Base-by-base conservation (phyloP, 139 green algal genomes). In the Yamagishiella unicocca region DNA sequence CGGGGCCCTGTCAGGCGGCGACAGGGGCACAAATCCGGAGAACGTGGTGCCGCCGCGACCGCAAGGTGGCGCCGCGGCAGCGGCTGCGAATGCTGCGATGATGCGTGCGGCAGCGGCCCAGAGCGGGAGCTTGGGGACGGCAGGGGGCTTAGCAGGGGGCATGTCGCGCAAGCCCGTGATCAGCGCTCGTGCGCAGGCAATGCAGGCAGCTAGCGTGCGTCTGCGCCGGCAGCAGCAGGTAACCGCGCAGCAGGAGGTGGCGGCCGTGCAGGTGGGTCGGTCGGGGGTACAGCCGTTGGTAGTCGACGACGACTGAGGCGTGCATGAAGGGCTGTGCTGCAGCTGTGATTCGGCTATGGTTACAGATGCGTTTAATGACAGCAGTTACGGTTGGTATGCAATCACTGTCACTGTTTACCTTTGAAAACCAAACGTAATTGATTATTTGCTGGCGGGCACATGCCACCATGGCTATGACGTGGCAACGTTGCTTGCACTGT, bases 121-220 rank as follows among this genome's bases (percentile, higher is more conserved):
- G 19, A 40, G 21, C n/a, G 31, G 4, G 64, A 5, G 64, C n/a
- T n/a, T n/a, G 64, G 64, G 64, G 50, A 9, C 31, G 68, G 68
- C 35, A 24, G 33, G 21, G 70, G 17, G 66, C 37, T 33, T 45
- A 74, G 33, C 31, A 35, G 66, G 31, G 50, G 50, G 66, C 33
- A 10, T 25, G 24, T 35, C 66, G 33, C 35, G 53, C 22, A 73
- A 74, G 55, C 58, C 78, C 10, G 58, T 84, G 38, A 43, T 84
- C 1, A 84, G 78, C 64, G 55, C 58, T 5, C 55, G 78, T 2
- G 78, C 78, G 29, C 62, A 74, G 14, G 78, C 78, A 0, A 84
- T 84, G 78, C 55, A 74, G 38, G 78, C 58, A 37, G 78, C 78
- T 24, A 70, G 78, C 40, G 78, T 3, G 12, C 58, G 58, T 0